Percentiles rank a stretch among this genome's conserved stretches.
phyloP scores from a whole-genome alignment of 192 early-diverging fungal species.

The Thoreauomyces humboldtii region DNA sequence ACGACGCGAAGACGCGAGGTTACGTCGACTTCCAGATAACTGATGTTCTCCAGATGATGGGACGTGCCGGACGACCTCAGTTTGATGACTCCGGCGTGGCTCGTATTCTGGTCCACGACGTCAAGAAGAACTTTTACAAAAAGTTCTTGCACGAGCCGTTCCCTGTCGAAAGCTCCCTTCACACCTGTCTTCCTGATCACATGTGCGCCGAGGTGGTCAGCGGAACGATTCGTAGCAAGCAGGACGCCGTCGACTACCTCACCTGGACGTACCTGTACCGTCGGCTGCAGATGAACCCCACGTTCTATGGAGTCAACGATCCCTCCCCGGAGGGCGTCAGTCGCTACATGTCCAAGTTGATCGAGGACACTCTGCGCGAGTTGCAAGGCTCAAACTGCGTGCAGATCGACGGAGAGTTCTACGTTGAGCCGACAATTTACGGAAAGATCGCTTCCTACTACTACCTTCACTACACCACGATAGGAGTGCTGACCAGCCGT shows the following conservation, averaged over 20 bases:
- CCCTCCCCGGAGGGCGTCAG: constrained; percentile 65
- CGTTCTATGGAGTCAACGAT: constrained; percentile 90
- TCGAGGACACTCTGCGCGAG: constrained; percentile 69
- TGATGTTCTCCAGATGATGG: constrained; percentile 99
- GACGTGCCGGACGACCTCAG: constrained; percentile 93
- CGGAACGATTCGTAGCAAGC: constrained; percentile 82
- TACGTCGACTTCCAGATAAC: constrained; percentile 98
- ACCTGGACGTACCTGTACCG: constrained; percentile 97
- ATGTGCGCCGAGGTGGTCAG: constrained; percentile 91
- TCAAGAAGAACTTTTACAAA: constrained; percentile 98
- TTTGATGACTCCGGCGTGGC: constrained; percentile 93
- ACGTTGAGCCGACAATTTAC: constrained; percentile 68
- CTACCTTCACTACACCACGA: constrained; percentile 83
- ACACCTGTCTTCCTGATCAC: constrained; percentile 72
- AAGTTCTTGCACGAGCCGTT: constrained; percentile 93
- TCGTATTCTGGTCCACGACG: constrained; percentile 89
- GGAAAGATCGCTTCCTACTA: constrained; percentile 90
- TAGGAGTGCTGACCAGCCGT: constrained; percentile 62
- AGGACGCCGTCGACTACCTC: constrained; percentile 94
- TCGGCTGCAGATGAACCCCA: constrained; percentile 87
- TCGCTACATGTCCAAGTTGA: constrained; percentile 73
- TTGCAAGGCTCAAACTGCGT: constrained; percentile 73
- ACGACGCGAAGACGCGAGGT: constrained; percentile 80
- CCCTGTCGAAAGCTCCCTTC: constrained; percentile 56
- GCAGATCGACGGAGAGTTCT: constrained; percentile 60